Evolutionary conservation across 73 alveolate genomes (phyloP), one percentile per base, ranked within the genome.

Genomic region (Paramecium pentaurelia): DNA sequence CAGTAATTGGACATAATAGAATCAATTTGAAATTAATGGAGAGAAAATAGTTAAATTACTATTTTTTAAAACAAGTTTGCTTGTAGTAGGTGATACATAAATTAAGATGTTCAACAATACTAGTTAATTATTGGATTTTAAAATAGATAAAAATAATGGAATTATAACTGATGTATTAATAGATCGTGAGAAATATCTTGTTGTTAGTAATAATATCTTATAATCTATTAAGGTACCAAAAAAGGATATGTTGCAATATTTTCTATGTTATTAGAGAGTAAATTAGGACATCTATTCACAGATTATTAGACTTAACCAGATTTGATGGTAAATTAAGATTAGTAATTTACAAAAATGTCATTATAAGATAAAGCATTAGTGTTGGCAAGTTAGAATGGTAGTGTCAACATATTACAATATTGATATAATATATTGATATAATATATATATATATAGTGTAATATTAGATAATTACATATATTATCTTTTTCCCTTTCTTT

Each of bases 361-460:
- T 47, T 80, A 16, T 38, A 36, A 49, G 91, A 80, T 47, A 80
- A 49, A 36, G 42, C 44, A 2, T 14, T 80, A 27, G 30, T 80
- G 12, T 47, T 80, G 34, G 71, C 91, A 6, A 80, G 91, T 47
- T 36, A 80, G n/a, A 80, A 80, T 80, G 91, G 91, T 45, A 80
- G 91, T 80, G 73, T 80, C 16, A 80, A 73, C 60, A 37, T 73
- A 73, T 73, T 73, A 73, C 37, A 73, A 40, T 73, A 73, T 73
- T 73, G 87, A 73, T 37, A 73, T 68, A 68, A 32, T 28, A 32
- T 28, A 68, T 68, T 32, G 40, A 68, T 68, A 34, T 28, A 68
- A 68, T 68, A 25, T 32, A 68, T 68, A 68, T 68, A 68, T 22
- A 54, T n/a, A 54, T 54, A 54, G 36, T 47, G 60, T 47, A 47